Percentiles rank a stretch among this genome's conserved stretches.
phyloP scores from a whole-genome alignment of 768 basidiomycete species.

The Lactarius quietus region DNA sequence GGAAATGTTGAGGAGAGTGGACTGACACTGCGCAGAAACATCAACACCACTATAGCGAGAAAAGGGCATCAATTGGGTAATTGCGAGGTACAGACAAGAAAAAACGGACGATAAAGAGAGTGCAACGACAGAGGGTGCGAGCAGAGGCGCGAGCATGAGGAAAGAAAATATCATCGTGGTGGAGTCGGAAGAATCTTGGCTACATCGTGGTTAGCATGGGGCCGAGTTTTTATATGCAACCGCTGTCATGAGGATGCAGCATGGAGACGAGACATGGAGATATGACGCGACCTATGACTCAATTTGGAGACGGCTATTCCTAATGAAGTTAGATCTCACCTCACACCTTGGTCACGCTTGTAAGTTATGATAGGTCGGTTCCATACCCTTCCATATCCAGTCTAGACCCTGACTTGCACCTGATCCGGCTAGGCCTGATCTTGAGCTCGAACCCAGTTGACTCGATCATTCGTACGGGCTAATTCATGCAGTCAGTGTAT shows the following conservation, averaged over 20 bases:
- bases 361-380: too few relatives aligned
- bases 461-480: conserved; percentile 6
- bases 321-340: not conserved
- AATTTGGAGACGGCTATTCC: not conserved
- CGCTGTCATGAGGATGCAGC: not conserved
- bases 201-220: not conserved
- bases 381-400: not conserved
- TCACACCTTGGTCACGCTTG: too few relatives aligned
- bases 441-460: too few relatives aligned
- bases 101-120: conserved; percentile 25
- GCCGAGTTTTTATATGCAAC: not conserved
- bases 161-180: conserved; percentile 11
- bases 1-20: conserved; percentile 45
- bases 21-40: conserved; percentile 48
- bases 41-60: conserved; percentile 24
- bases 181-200: not conserved
- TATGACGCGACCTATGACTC: not conserved
- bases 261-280: not conserved
- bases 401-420: not conserved
- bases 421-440: too few relatives aligned
- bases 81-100: not conserved
- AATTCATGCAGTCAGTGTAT: conserved; percentile 21
- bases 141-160: conserved; percentile 21
- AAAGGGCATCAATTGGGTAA: not conserved
- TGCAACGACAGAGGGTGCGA: conserved; percentile 24